Evolutionary conservation across 345 rosid genomes (phyloP).

Genomic region (Salix caprea): DNA sequence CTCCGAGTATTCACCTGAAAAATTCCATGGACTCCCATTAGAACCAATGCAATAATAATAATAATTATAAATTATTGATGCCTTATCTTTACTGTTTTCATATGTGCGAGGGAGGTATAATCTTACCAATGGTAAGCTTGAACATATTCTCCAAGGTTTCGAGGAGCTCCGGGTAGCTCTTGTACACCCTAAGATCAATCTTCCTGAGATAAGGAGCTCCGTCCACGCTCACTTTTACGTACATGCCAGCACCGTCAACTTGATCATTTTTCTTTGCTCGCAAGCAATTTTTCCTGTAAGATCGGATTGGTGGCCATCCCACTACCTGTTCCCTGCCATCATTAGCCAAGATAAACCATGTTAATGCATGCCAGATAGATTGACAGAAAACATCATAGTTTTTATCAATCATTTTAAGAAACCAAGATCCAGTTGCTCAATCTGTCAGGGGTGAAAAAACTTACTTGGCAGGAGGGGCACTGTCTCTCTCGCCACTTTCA

Average conservation of each 20-base stretch:
- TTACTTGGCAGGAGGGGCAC: conserved; percentile 51
- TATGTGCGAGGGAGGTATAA: background rate
- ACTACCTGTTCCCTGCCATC: conserved; percentile 22
- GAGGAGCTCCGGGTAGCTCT: conserved; percentile 23
- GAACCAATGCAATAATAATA: background rate
- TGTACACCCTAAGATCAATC: conserved; percentile 22
- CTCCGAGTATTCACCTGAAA: conserved; percentile 18
- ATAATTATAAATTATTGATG: background rate
- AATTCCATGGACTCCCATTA: background rate
- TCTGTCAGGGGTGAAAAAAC: conserved; percentile 7
- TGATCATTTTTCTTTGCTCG: background rate
- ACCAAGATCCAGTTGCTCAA: background rate
- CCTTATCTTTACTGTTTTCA: background rate
- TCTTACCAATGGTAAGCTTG: conserved; percentile 19
- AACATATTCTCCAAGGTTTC: conserved; percentile 23
- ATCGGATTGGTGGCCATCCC: conserved; percentile 30
- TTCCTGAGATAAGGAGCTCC: conserved; percentile 29
- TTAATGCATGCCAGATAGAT: background rate
- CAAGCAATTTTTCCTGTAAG: conserved; percentile 16
- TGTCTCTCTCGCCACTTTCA: conserved; percentile 9
- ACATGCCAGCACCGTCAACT: conserved; percentile 2
- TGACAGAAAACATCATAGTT: background rate
- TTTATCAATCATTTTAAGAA: background rate
- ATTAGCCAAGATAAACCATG: background rate
- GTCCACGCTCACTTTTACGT: conserved; percentile 23